Evolutionary conservation across 2,329 filamentous ascomycete species (phyloP), one percentile per base, ranked within the genome.

Genomic region (Triangularia setosa): DNA sequence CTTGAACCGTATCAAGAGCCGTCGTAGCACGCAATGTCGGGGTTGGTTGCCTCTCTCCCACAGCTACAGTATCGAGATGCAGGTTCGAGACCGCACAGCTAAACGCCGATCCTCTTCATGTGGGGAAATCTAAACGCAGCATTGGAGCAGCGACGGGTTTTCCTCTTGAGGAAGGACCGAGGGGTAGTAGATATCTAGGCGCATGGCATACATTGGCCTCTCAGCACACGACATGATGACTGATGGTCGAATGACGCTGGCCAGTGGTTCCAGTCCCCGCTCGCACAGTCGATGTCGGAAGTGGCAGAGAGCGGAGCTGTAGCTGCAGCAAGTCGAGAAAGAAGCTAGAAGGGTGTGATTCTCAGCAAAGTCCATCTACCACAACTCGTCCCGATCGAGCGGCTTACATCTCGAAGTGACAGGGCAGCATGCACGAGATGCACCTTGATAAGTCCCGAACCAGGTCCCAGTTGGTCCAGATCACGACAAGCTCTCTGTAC

Each of bases 161-260:
- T 40, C 62, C 64, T 58, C 1, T 56, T 63, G 21, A 5, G 66
- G 66, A 35, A 67, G 25, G 25, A 3, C 55, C 65, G 63, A 40
- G n/a, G 11, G 60, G n/a, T 30, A 33, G 25, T 8, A 24, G 44
- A 48, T 40, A 40, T 40, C 35, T 40, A 14, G 35, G 35, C 35
- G 35, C 35, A 14, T 40, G 35, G 35, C 35, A 12, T n/a, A 40
- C 3, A 18, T n/a, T 40, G 35, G 35, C 16, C 35, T 40, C 35
- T 40, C 35, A 18, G 35, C 35, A 40, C 35, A 48, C 40, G 16
- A 48, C 40, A 48, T 48, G 40, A 48, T 48, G 40, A 48, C 40
- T 48, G 40, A 48, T 48, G 40, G 18, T 21, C 21, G 40, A 21
- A 48, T 48, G 40, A 48, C 40, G 40, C n/a, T 12, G n/a, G 8